These are phyloP conservation scores for Hemisphaericaspora xylofermentans DNA, from an alignment of 1,139 yeast genomes.

Conservation along the genomic window DNA sequence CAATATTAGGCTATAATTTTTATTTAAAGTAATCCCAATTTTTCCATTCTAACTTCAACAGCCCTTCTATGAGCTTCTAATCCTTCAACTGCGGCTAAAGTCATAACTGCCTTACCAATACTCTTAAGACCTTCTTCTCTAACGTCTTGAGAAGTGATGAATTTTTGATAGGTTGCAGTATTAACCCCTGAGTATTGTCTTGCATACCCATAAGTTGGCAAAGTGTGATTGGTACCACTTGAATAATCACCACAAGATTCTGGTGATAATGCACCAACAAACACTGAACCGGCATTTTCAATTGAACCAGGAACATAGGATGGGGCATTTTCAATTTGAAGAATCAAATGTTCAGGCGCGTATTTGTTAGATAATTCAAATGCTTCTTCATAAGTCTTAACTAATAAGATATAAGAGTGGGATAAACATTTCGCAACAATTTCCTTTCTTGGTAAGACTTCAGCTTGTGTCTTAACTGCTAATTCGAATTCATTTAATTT, in stretches of 20 bases:
- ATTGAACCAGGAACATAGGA: slow-evolving; percentile 67
- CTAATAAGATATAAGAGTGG: slow-evolving; percentile 80
- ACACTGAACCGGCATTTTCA: slow-evolving; percentile 93
- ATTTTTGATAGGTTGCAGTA: slow-evolving; percentile 92
- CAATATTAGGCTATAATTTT: slow-evolving; percentile 1
- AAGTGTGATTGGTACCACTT: slow-evolving; percentile 94
- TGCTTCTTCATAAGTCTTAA: slow-evolving; percentile 71
- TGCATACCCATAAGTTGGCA: slow-evolving; percentile 98
- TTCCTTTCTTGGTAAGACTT: slow-evolving; percentile 86
- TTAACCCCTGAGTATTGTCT: slow-evolving; percentile 97
- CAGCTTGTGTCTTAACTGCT: slow-evolving; percentile 83
- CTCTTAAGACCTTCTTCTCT: slow-evolving; percentile 79
- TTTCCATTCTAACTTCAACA: slow-evolving; percentile 87
- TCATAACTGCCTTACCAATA: slow-evolving; percentile 95
- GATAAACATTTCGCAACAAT: slow-evolving; percentile 89
- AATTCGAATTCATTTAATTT: slow-evolving; percentile 70
- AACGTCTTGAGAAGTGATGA: slow-evolving; percentile 89
- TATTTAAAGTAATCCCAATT: slow-evolving; percentile 50
- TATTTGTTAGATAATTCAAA: slow-evolving; percentile 80
- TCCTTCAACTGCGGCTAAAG: slow-evolving; percentile 95
- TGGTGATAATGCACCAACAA: slow-evolving; percentile 94
- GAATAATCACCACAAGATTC: slow-evolving; percentile 99
- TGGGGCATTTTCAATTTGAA: slow-evolving; percentile 80
- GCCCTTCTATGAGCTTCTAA: slow-evolving; percentile 97
- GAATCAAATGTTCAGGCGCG: slow-evolving; percentile 96